phyloP scores from a whole-genome alignment of 768 basidiomycete species.

The Gloeopeniophorella convolvens region DNA sequence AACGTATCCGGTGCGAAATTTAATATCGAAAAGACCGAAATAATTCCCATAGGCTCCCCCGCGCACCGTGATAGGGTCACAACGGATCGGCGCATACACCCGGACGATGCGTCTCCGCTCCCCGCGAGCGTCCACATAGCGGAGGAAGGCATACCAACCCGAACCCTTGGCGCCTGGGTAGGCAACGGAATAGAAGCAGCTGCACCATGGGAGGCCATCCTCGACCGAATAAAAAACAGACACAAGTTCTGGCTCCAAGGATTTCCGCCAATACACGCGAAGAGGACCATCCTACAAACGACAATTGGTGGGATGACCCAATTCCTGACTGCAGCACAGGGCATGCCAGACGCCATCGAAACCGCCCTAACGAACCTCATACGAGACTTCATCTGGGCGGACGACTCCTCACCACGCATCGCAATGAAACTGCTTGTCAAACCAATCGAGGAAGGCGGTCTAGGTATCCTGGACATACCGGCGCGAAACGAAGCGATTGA shows the following conservation, averaged over 20 bases:
- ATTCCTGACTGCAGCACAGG: conserved; percentile 28
- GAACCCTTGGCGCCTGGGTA: neutral
- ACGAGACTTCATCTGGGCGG: conserved; percentile 4
- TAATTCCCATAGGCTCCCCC: conserved; percentile 30
- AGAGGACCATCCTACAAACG: conserved; percentile 21
- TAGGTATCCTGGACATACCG: conserved; percentile 12
- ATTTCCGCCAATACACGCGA: conserved; percentile 19
- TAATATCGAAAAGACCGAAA: conserved; percentile 35
- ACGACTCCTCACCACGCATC: neutral
- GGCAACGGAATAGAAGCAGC: too few relatives aligned
- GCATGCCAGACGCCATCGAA: conserved; percentile 24
- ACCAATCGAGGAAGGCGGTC: conserved; percentile 1
- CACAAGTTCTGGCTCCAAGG: conserved; percentile 16
- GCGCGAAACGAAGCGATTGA: conserved; percentile 14
- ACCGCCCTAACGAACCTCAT: conserved; percentile 16
- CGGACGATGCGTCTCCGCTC: neutral
- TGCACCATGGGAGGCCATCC: too few relatives aligned
- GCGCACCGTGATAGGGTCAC: conserved; percentile 6
- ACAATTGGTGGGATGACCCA: conserved; percentile 22
- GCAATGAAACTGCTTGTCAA: neutral
- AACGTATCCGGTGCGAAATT: conserved; percentile 35
- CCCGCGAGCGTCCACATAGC: neutral
- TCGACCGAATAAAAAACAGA: conserved; percentile 21
- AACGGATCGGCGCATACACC: neutral
- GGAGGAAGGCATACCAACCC: conserved; percentile 24